These are phyloP conservation scores for Dentipellis fragilis DNA, from an alignment of 768 basidiomycete species.

Conservation along the genomic window DNA sequence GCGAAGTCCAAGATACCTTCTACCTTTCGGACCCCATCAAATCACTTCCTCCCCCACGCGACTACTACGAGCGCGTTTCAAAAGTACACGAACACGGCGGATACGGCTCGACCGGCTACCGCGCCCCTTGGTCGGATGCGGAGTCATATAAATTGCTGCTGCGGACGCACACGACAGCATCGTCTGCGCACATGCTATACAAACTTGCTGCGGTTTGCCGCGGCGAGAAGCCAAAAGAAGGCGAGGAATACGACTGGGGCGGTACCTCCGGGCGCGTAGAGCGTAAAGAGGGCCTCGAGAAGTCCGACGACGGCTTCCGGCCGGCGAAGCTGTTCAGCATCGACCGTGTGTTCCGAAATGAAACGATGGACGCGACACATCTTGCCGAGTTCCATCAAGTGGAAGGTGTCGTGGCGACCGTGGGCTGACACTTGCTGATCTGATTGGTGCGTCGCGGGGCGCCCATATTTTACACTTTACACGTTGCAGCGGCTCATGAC, in stretches of 20 bases:
- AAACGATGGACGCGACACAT: slow-evolving; percentile 97
- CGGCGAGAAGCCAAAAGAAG: slow-evolving; percentile 41
- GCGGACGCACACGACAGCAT: slow-evolving; percentile 94
- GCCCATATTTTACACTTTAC: no score
- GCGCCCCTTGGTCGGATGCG: slow-evolving; percentile 88
- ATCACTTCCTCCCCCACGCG: slow-evolving; percentile 64
- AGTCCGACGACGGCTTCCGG: slow-evolving; percentile 62
- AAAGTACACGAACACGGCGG: slow-evolving; percentile 80
- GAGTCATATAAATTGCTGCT: slow-evolving; percentile 89
- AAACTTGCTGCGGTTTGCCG: slow-evolving; percentile 81
- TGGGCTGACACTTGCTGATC: slow-evolving; percentile 83
- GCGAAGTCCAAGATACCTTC: slow-evolving; percentile 97
- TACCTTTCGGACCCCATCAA: slow-evolving; percentile 87
- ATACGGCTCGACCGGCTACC: slow-evolving; percentile 91
- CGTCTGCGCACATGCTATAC: slow-evolving; percentile 89
- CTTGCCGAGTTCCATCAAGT: slow-evolving; percentile 99
- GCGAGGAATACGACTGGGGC: slow-evolving; percentile 14
- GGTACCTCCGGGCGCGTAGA: slow-evolving; percentile 30
- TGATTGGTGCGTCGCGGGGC: slow-evolving; percentile 56
- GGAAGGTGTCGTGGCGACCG: slow-evolving; percentile 99
- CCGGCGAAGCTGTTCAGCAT: slow-evolving; percentile 95
- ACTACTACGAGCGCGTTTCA: slow-evolving; percentile 81
- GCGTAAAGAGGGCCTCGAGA: slow-evolving; percentile 19
- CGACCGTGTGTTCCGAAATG: slow-evolving; percentile 97
- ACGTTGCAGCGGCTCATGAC: background rate